Evolutionary conservation across 1,284 basidiomycete species (phyloP), one percentile per base, ranked within the genome.

Genomic region (Ustilago cynodontis): DNA sequence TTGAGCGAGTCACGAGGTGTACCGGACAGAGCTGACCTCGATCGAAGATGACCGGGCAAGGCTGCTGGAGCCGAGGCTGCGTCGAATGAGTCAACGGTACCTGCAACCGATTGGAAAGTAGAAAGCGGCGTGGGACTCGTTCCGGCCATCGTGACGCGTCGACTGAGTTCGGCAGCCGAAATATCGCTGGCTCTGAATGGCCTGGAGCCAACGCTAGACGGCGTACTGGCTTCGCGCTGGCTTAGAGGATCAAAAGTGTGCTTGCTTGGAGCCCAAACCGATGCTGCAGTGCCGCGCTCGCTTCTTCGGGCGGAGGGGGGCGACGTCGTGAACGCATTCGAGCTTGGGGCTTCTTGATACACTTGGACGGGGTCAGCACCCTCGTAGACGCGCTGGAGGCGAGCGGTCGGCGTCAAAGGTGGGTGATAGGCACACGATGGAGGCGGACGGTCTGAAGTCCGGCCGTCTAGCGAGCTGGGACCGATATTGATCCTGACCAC

Each of bases 231-330:
- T 1, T 33, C 56, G 5, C 24, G 24, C 1, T 18, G 26, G 14
- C 45, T 45, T 5, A 50, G 37, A 24, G 54, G 33, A 20, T 20
- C 51, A 10, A 43, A 9, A 13, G 8, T 18, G 2, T 16, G 52
- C 22, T 39, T 53, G 5, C 20, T 33, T 1, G 65, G 70, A n/a
- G 70, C 70, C 70, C 70, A 72, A 52, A 72, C 63, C 8, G 70
- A 72, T 3, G 70, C 64, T 28, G 70, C 49, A 9, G 65, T 43
- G 11, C 70, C 70, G 24, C 53, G n/a, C 24, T 67, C 60, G 18
- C 35, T 37, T 1, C 16, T n/a, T 31, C 55, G 66, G 2, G 20
- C 24, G 28, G 16, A 22, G 0, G 52, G 29, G 6, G 49, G n/a
- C 8, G 43, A 26, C 5, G 22, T 37, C 5, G 22, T 37, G 18